Base-by-base conservation (phyloP, 1,139 yeast genomes). In the Debaryomycetaceae sp. region DNA sequence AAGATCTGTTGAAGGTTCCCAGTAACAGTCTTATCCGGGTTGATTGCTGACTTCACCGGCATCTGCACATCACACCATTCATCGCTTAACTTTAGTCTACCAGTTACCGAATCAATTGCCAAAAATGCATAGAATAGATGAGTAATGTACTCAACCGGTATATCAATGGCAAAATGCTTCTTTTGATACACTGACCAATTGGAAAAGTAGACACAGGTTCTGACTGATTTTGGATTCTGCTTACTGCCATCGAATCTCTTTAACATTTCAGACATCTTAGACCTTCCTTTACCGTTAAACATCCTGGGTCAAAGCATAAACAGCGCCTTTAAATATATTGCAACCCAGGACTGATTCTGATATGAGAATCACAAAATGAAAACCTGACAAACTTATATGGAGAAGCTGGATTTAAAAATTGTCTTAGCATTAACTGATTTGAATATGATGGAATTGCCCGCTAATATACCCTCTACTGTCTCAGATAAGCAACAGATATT, bases 91-190 rank as follows among this genome's bases (percentile, higher is more conserved):
- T 61, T 60, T 6, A 86, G 72, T 5, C 58, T 63, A 0, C 95
- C 95, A 0, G 82, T 70, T 0, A 56, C 55, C 0, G 72, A 57
- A 50, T 83, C 79, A 7, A 89, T 75, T 36, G 75, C 68, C 44
- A 87, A 72, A 61, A 91, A 91, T 0, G 97, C 89, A 61, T 87
- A 91, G 57, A 83, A 83, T 3, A 91, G 63, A 53, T 88, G 87
- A 14, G 95, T 81, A 4, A 86, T 64, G 14, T 66, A 55, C 0
- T 72, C 61, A 2, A 73, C 59, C 3, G 91, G 89, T 8, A 90
- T 75, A 45, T 86, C 83, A n/a, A 67, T 67, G 0, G 95, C 91
- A 43, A 72, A 73, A 59, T 84, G 90, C 22, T 76, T 65, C 34
- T 83, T 64, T 11, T 68, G 72, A 53, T 89, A 88, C 6, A 86